These are phyloP conservation scores for Durotheca rogersii DNA, from an alignment of 495 filamentous ascomycete species.

Conservation along the genomic window DNA sequence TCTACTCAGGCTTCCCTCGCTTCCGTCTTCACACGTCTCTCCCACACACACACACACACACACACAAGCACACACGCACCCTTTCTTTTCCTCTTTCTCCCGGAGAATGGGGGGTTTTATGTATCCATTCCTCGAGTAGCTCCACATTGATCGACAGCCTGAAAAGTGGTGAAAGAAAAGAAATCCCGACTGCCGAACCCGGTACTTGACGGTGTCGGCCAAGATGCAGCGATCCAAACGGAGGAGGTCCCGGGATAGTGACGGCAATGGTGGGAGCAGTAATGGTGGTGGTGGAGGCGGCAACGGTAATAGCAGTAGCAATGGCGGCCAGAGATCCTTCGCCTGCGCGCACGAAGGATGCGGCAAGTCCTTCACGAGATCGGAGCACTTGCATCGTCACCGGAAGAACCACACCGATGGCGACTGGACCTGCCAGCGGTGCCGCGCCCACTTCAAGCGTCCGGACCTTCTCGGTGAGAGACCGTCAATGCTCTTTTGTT, in stretches of 20 bases:
- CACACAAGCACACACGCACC: too few species aligned
- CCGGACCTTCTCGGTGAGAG: constrained; percentile 55
- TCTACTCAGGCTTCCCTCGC: too few species aligned
- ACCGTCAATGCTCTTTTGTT: too few species aligned
- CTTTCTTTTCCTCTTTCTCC: constrained; percentile 1
- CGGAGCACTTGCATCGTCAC: constrained; percentile 61
- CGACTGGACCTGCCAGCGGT: constrained; percentile 55
- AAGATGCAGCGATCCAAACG: constrained; percentile 31
- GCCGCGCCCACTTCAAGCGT: constrained; percentile 58
- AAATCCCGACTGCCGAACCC: too few species aligned
- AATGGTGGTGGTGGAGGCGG: too few species aligned
- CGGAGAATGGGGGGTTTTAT: constrained; percentile 31
- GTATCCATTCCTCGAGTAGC: constrained; percentile 5
- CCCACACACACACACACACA: too few species aligned
- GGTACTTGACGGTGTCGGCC: neutral
- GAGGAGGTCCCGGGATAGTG: constrained; percentile 15
- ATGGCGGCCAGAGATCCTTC: constrained; percentile 6
- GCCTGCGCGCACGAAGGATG: constrained; percentile 45
- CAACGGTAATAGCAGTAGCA: too few species aligned
- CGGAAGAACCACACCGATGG: constrained; percentile 58
- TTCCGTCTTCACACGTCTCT: too few species aligned
- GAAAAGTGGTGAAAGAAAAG: constrained; percentile 28
- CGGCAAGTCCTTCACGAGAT: constrained; percentile 57
- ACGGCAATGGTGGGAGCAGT: too few species aligned
- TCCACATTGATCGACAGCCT: constrained; percentile 16